A percentile compares a stretch with the other conserved stretches of the same genome.
phyloP scores from a whole-genome alignment of 139 green algal genomes.

The Microglena sp. region DNA sequence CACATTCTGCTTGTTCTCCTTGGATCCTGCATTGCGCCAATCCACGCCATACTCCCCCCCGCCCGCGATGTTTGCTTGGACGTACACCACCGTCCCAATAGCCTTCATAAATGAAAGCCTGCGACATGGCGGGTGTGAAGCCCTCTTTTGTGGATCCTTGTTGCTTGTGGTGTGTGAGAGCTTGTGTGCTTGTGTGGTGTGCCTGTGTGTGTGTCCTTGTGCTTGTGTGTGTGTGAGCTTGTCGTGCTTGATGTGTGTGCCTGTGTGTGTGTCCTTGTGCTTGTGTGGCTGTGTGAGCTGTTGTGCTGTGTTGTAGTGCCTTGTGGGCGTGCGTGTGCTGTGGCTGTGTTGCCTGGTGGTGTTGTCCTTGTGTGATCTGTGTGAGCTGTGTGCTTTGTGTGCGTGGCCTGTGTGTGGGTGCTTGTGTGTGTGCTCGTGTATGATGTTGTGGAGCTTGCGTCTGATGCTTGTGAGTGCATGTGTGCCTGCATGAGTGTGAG shows the following conservation, averaged over 20 bases:
- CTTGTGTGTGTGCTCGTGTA: no score
- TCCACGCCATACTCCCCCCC: slow-evolving; percentile 83
- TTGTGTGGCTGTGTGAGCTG: neutral
- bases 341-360: no score
- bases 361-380: no score
- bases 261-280: neutral
- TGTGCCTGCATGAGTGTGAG: no score
- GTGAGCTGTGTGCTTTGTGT: no score
- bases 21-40: slow-evolving; percentile 74
- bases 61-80: slow-evolving; percentile 73
- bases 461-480: no score
- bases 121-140: neutral
- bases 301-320: no score
- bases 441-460: no score
- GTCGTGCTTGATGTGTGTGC: neutral
- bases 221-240: neutral
- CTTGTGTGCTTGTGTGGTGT: neutral
- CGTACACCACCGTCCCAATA: slow-evolving; percentile 52
- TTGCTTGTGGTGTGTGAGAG: neutral
- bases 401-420: neutral
- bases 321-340: no score
- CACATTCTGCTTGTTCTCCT: slow-evolving; percentile 81
- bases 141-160: neutral
- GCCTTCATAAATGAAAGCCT: slow-evolving; percentile 41
- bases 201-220: neutral